A percentile compares a stretch with the other conserved stretches of the same genome.
phyloP scores from a whole-genome alignment of 202 grass and related monocot genomes.

The Panicum hallii region DNA sequence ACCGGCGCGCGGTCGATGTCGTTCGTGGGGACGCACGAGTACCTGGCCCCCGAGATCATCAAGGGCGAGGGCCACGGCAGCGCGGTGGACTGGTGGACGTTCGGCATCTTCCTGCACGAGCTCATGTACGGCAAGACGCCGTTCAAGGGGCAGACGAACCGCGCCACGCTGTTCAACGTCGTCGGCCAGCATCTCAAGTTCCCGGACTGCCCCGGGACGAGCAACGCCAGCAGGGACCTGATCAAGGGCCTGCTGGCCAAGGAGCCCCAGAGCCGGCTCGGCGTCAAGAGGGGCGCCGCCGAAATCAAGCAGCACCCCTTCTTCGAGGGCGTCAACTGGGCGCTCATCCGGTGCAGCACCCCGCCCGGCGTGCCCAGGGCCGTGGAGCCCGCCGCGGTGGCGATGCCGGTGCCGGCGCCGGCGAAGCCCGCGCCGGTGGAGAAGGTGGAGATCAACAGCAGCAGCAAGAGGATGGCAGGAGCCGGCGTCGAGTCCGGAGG shows the following conservation, averaged over 20 bases:
- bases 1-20: constrained; percentile 72
- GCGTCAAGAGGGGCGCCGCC: constrained; percentile 70
- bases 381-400: constrained; percentile 22
- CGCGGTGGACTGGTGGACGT: constrained; percentile 87
- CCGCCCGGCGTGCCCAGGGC: constrained; percentile 74
- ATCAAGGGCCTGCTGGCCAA: constrained; percentile 70
- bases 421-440: constrained; percentile 33
- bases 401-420: neutral
- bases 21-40: constrained; percentile 78
- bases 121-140: constrained; percentile 79
- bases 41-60: constrained; percentile 82
- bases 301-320: constrained; percentile 90
- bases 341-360: constrained; percentile 81
- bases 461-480: constrained; percentile 54
- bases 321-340: constrained; percentile 85
- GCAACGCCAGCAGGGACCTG: constrained; percentile 65
- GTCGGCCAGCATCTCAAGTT: constrained; percentile 82
- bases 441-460: constrained; percentile 35
- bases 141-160: constrained; percentile 82
- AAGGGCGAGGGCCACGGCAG: constrained; percentile 83
- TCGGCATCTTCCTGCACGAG: constrained; percentile 79
- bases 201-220: constrained; percentile 65
- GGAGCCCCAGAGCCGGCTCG: constrained; percentile 70
- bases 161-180: constrained; percentile 84
- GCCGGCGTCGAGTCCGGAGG: constrained; percentile 58